Conservation (phyloP, 2,329 filamentous ascomycete species). For the Alternaria novae-zelandiae region DNA sequence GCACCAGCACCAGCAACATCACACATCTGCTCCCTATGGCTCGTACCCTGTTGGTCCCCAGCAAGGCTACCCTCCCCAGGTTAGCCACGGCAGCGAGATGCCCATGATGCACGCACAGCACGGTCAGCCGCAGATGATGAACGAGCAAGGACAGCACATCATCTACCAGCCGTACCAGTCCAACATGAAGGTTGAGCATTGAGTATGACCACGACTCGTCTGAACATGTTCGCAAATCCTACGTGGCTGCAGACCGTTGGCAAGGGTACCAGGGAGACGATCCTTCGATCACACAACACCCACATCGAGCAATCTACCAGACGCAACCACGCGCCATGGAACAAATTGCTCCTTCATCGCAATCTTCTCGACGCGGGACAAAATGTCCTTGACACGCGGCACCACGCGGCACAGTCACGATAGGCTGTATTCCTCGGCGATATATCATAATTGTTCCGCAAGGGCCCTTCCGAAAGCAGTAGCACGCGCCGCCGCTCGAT, state of each 20-base stretch:
- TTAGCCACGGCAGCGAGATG: slow-evolving; percentile 45
- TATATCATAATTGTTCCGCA: slow-evolving; percentile 2
- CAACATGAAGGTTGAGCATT: slow-evolving; percentile 52
- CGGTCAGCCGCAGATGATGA: slow-evolving; percentile 47
- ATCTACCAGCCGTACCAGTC: slow-evolving; percentile 45
- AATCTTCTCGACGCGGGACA: slow-evolving; percentile 1
- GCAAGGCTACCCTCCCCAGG: slow-evolving; percentile 44
- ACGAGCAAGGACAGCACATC: slow-evolving; percentile 47
- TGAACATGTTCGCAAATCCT: slow-evolving; percentile 10
- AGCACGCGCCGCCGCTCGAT: not conserved
- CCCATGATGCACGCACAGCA: slow-evolving; percentile 47
- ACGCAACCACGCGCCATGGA: not conserved
- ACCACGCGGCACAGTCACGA: slow-evolving; percentile 5
- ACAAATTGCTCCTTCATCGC: not conserved
- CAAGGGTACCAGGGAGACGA: slow-evolving; percentile 1
- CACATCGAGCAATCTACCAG: slow-evolving; percentile 3
- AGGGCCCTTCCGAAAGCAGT: slow-evolving; percentile 4
- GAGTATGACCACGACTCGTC: slow-evolving; percentile 15
- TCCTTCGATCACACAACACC: slow-evolving; percentile 1
- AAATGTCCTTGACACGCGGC: slow-evolving; percentile 2
- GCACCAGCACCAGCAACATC: slow-evolving; percentile 37
- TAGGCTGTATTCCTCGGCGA: slow-evolving; percentile 4
- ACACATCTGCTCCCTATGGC: slow-evolving; percentile 34
- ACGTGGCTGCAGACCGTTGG: slow-evolving; percentile 13
- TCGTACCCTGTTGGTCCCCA: slow-evolving; percentile 36